A percentile compares a stretch with the other conserved stretches of the same genome.
phyloP scores from a whole-genome alignment of 805 yeast species.

The Candida ponderosae region DNA sequence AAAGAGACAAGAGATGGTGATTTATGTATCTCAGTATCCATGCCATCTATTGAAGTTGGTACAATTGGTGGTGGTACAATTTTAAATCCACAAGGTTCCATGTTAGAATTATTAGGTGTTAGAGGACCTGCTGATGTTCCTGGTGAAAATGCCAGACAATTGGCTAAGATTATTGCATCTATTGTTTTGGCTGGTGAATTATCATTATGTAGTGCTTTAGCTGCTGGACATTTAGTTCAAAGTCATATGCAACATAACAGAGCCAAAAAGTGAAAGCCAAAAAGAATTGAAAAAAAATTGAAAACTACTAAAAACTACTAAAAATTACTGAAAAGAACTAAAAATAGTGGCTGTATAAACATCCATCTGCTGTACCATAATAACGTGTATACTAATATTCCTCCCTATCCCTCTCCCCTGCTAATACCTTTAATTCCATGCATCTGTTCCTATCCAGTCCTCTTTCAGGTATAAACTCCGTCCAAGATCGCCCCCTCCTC shows the following conservation, averaged over 20 bases:
- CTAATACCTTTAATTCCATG: too few relatives aligned
- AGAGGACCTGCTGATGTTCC: slow-evolving; percentile 92
- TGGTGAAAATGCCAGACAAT: slow-evolving; percentile 89
- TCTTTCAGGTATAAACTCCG: too few relatives aligned
- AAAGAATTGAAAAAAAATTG: too few relatives aligned
- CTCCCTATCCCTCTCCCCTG: too few relatives aligned
- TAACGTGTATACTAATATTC: too few relatives aligned
- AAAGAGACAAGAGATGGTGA: slow-evolving; percentile 69
- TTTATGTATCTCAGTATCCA: slow-evolving; percentile 88
- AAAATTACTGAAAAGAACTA: too few relatives aligned
- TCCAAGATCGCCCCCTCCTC: too few relatives aligned
- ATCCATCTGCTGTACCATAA: too few relatives aligned
- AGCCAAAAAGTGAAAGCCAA: slow-evolving; percentile 28
- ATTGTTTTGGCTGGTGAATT: slow-evolving; percentile 95
- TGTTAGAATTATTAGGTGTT: slow-evolving; percentile 91
- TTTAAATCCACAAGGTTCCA: slow-evolving; percentile 92
- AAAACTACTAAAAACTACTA: too few relatives aligned
- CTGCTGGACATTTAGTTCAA: slow-evolving; percentile 97
- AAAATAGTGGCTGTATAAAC: too few relatives aligned
- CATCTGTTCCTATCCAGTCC: too few relatives aligned
- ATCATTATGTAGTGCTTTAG: slow-evolving; percentile 90
- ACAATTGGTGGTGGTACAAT: slow-evolving; percentile 99
- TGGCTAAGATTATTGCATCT: slow-evolving; percentile 88
- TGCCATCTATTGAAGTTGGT: slow-evolving; percentile 99
- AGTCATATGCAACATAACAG: slow-evolving; percentile 97